Evolutionary conservation across 1,284 basidiomycete species (phyloP), one percentile per base, ranked within the genome.

Genomic region (Polyporus tsugae): DNA sequence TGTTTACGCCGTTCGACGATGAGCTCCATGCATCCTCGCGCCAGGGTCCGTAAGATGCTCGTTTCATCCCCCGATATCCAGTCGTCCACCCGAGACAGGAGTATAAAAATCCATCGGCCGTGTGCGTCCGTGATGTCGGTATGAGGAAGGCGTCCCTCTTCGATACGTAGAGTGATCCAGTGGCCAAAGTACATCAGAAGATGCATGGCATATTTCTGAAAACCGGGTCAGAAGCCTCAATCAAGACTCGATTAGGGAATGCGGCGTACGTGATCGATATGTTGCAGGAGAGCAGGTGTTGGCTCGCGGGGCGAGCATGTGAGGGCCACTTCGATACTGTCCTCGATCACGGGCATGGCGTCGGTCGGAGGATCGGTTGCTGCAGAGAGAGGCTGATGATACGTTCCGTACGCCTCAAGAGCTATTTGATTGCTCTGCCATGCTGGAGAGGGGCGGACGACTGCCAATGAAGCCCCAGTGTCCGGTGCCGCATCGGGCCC

Each of bases 61-160:
- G 93, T 91, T 74, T 97, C 92, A 69, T 95, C 93, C 17, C 91
- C 89, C 44, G 89, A 87, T 39, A 97, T 81, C 41, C 89, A 84
- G 15, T 89, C 86, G 65, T 96, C 94, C 25, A 96, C 82, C 57
- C 89, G 85, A 19, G 91, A 83, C 17, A 98, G 85, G 55, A 97
- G 85, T 3, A 87, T 85, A 78, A 97, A 95, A 58, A 96, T 89
- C 96, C 96, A 98, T 41, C 87, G 88, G 2, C 89, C 87, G 75
- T 97, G 94, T 29, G 85, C 82, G 63, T 89, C 84, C 4, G 88
- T 88, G 36, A 92, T 84, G 22, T 83, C 80, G 62, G 82, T 82
- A 25, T 80, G 75, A 38, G 80, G 78, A 39, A 79, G 72, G 41
- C 80, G 78, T 36, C 82, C 81, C 65, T 83, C 78, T 60, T 88